phyloP scores from a whole-genome alignment of 2,329 filamentous ascomycete genomes.

The Hysterium pulicare region DNA sequence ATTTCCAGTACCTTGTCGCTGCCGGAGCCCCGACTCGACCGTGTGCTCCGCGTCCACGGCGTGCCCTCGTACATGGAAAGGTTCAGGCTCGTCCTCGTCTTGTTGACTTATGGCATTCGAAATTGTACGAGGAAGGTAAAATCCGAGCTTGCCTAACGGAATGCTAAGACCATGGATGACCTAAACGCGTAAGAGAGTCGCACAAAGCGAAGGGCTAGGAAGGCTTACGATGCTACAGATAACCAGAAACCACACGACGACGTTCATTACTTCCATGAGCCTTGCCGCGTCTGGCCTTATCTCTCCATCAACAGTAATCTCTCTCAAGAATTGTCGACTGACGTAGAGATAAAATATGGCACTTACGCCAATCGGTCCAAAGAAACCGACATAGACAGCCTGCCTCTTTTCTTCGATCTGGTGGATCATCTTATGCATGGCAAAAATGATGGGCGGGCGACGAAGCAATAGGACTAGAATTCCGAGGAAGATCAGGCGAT shows the following conservation, averaged over 20 bases:
- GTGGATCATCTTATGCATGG: conserved; percentile 69
- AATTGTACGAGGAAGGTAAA: conserved; percentile 62
- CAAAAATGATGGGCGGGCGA: conserved; percentile 72
- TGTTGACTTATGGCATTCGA: conserved; percentile 44
- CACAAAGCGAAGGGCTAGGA: neutral
- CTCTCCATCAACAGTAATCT: conserved; percentile 56
- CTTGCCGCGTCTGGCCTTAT: conserved; percentile 63
- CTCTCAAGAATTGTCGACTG: conserved; percentile 67
- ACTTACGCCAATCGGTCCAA: conserved; percentile 86
- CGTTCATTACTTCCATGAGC: conserved; percentile 62
- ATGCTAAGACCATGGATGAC: conserved; percentile 80
- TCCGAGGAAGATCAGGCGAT: conserved; percentile 69
- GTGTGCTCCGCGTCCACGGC: conserved; percentile 16
- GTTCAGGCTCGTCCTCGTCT: conserved; percentile 19
- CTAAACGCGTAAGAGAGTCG: conserved; percentile 34
- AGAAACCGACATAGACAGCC: conserved; percentile 85
- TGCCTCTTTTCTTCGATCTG: conserved; percentile 74
- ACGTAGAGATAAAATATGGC: conserved; percentile 89
- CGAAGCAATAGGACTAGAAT: conserved; percentile 74
- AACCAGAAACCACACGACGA: conserved; percentile 82
- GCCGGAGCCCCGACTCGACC: conserved; percentile 20
- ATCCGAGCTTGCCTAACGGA: conserved; percentile 65
- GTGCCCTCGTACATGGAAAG: conserved; percentile 27
- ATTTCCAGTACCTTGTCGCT: conserved; percentile 16
- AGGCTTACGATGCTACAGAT: conserved; percentile 75